Base-by-base conservation (phyloP, 1,139 yeast species). In the Yamadazyma membranifaciens region DNA sequence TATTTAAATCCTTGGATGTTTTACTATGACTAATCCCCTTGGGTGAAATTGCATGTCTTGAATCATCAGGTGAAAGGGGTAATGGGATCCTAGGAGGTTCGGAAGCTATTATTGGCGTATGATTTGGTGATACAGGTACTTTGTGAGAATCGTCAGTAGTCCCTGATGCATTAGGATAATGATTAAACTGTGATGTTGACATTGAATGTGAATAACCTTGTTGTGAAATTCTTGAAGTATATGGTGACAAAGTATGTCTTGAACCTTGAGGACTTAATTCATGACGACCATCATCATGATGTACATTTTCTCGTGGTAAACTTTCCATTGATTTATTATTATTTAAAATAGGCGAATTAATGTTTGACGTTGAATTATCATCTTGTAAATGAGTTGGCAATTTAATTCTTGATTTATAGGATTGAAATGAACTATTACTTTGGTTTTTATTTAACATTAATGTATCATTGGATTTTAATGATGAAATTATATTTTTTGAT, bases 321-420 rank as follows among this genome's bases (percentile, higher is more conserved):
- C 29, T 22, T 16, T 17, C 32, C 13, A 13, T 16, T 12, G 33
- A 35, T 16, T 30, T 25, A n/a, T 9, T 20, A 20, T 20, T 10
- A 12, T 12, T 13, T 6, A 28, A 31, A 5, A 13, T 20, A n/a
- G 20, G 40, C 9, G 36, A 16, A n/a, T 15, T 13, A 20, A 9
- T n/a, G 9, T 11, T 6, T 5, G 28, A 12, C n/a, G 7, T 14
- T 11, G 33, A 17, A 30, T 14, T 13, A 17, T 22, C 33, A 26
- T 46, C 45, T 5, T 40, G 33, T 11, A 47, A 37, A 12, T 45
- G 47, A 9, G 57, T 55, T 11, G 71, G 72, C 15, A 66, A 49
- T 43, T 61, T 65, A 27, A 66, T 63, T 37, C 71, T 49, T 3
- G 69, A 58, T 37, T 65, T 62, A 48, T 63, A 65, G 3, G 65